Evolutionary conservation across 148 eudicot species (phyloP), one percentile per base, ranked within the genome.

Genomic region (Silene uniflora): DNA sequence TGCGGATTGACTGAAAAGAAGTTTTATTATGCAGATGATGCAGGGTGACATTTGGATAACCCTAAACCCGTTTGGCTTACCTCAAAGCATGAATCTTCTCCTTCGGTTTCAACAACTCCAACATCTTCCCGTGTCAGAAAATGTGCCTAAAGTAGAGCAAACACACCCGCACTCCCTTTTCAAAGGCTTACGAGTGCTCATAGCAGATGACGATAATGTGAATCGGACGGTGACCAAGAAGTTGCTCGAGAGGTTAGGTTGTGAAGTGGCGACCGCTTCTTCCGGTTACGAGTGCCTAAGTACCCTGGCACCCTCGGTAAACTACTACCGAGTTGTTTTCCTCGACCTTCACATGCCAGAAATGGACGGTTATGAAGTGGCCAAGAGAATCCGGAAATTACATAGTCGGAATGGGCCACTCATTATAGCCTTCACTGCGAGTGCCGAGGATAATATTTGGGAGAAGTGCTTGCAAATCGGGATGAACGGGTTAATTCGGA

Each of bases 41-140:
- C 97, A 89, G 77, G 96, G 92, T 25, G 87, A 87, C 67, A 89
- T 91, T 69, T 89, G 96, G 96, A 80, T 89, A 77, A 83, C 91
- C 54, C 77, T 77, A 7, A 78, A 83, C 80, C 24, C 84, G 21
- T 78, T 32, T 47, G 92, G 92, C 54, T 76, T 78, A 9, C 85
- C 84, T 8, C 89, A 85, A 72, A 82, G 81, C 71, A 91, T 87
- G 86, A 84, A 84, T 76, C 92, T 89, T 59, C 80, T 86, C 59
- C 87, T 91, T 3, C 84, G 86, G 73, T 84, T 89, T 64, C 92
- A 87, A 69, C 78, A 83, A 64, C 84, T 74, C 29, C 71, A 61
- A 60, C 55, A 81, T 35, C 73, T 68, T 29, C 79, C 76, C 35
- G 84, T 72, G 52, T 9, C 66, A 58, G 81, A 70, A 82, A 75